Percentiles rank a stretch among this genome's conserved stretches.
These are phyloP conservation scores for Lavandula angustifolia DNA, from an alignment of 257 asterid genomes.

Conservation along the genomic window DNA sequence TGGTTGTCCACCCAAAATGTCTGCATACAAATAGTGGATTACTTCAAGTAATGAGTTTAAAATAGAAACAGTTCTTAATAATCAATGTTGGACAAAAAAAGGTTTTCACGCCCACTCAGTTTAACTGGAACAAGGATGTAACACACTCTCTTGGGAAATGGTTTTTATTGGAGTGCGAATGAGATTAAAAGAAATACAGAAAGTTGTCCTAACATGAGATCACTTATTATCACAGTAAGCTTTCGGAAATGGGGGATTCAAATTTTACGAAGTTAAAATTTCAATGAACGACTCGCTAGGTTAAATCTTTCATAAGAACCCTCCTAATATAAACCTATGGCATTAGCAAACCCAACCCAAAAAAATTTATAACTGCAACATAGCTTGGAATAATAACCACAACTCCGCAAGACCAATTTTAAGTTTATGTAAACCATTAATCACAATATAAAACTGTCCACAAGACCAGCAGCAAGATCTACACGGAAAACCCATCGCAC, in stretches of 20 bases:
- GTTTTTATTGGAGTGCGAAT: neutral
- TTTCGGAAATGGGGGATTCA: constrained; percentile 1
- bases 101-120: constrained; percentile 19
- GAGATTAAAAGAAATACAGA: constrained; percentile 16
- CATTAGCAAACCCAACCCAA: constrained; percentile 2
- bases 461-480: constrained; percentile 5
- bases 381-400: constrained; percentile 1
- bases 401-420: neutral
- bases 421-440: neutral
- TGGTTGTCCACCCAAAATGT: constrained; percentile 84
- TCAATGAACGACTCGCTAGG: neutral
- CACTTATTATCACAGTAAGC: constrained; percentile 17
- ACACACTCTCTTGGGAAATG: neutral
- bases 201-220: constrained; percentile 19
- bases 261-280: neutral
- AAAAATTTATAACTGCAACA: neutral
- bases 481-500: neutral
- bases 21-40: constrained; percentile 49
- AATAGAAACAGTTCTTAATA: constrained; percentile 13
- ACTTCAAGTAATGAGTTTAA: neutral
- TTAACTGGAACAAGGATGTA: constrained; percentile 3
- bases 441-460: neutral
- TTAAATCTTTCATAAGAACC: constrained; percentile 16
- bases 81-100: constrained; percentile 14
- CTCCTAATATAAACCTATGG: neutral